Percentiles rank a stretch among this genome's conserved stretches.
Evolutionary conservation across 805 yeast species (phyloP).

Genomic region (Diddensiella transvaalensis): DNA sequence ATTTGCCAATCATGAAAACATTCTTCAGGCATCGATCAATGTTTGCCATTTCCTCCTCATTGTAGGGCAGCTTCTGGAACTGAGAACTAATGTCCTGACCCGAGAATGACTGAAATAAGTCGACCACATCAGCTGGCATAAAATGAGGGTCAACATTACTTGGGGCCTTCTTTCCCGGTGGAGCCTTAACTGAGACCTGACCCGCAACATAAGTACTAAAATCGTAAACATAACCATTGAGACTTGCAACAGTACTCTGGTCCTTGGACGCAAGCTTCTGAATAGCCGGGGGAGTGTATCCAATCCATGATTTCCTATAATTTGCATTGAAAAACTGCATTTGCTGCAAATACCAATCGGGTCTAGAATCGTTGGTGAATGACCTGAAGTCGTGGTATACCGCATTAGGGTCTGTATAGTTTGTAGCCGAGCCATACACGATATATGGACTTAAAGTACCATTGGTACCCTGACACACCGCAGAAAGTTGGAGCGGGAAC

Average conservation of each 20-base stretch:
- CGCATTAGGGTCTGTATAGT: slow-evolving; percentile 38
- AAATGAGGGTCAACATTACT: slow-evolving; percentile 30
- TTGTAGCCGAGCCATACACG: slow-evolving; percentile 29
- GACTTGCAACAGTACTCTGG: slow-evolving; percentile 29
- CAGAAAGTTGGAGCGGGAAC: slow-evolving; percentile 40
- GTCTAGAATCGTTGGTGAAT: slow-evolving; percentile 37
- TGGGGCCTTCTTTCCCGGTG: slow-evolving; percentile 27
- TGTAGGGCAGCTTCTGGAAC: slow-evolving; percentile 27
- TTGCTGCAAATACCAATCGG: slow-evolving; percentile 41
- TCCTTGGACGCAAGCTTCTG: slow-evolving; percentile 26
- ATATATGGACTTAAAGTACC: slow-evolving; percentile 31
- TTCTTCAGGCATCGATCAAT: slow-evolving; percentile 37
- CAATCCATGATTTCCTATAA: slow-evolving; percentile 36
- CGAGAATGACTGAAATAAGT: slow-evolving; percentile 33
- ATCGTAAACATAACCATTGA: slow-evolving; percentile 39
- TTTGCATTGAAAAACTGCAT: slow-evolving; percentile 35
- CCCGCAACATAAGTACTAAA: slow-evolving; percentile 37
- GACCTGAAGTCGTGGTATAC: slow-evolving; percentile 40
- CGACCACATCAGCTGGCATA: slow-evolving; percentile 30
- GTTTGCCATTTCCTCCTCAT: slow-evolving; percentile 24
- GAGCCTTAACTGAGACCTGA: slow-evolving; percentile 32
- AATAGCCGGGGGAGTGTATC: slow-evolving; percentile 34
- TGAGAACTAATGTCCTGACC: slow-evolving; percentile 36
- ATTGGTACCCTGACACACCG: slow-evolving; percentile 36
- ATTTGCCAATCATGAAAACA: slow-evolving; percentile 38